Conservation (phyloP, 208 protist species). For the Phytomonas sp. region DNA sequence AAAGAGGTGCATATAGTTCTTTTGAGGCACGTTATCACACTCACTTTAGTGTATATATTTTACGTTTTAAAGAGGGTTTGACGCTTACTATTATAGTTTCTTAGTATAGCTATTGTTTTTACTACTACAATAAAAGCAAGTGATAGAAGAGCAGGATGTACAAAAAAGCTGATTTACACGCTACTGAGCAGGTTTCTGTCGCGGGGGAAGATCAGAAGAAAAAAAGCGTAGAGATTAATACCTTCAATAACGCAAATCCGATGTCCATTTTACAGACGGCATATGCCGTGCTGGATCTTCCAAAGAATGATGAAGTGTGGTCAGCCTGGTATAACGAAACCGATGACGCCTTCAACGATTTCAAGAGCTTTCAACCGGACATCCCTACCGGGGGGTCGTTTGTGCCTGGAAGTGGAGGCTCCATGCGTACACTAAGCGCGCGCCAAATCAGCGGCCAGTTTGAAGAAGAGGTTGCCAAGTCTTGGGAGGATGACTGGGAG, state of each 20-base stretch:
- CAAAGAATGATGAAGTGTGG: conserved; percentile 63
- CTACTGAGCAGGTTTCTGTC: neutral
- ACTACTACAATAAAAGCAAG: neutral
- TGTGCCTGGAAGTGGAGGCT: conserved; percentile 26
- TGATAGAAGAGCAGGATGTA: neutral
- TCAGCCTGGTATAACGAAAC: conserved; percentile 78
- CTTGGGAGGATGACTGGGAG: conserved; percentile 90
- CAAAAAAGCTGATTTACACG: neutral
- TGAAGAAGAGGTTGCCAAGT: conserved; percentile 84
- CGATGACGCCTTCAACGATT: conserved; percentile 74
- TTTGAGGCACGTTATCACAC: neutral
- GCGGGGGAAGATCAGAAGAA: neutral
- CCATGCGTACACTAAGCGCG: conserved; percentile 65
- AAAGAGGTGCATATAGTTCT: neutral
- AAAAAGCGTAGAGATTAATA: conserved; percentile 1
- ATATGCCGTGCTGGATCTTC: conserved; percentile 34
- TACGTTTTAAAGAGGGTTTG: neutral
- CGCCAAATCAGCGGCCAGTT: conserved; percentile 87
- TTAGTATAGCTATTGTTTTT: neutral
- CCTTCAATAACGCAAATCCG: conserved; percentile 9
- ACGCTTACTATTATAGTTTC: neutral
- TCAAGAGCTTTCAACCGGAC: conserved; percentile 64
- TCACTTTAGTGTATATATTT: neutral
- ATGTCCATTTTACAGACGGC: conserved; percentile 51
- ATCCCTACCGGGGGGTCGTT: neutral